These are phyloP conservation scores for Rugosomyces carneus DNA, from an alignment of 1,284 basidiomycete species.

Conservation along the genomic window DNA sequence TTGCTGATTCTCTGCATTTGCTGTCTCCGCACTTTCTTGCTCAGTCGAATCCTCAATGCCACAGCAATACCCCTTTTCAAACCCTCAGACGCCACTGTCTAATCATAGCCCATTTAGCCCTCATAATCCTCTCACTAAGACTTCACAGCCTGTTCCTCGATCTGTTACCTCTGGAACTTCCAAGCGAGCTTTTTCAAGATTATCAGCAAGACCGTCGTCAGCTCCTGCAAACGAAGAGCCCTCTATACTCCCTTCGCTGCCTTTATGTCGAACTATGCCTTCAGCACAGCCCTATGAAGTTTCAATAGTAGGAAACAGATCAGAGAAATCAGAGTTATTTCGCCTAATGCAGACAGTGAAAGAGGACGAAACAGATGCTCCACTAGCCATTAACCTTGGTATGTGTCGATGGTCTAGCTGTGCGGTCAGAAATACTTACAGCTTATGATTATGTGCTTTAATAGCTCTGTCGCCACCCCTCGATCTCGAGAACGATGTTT, in stretches of 20 bases:
- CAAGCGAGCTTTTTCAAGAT: conserved; percentile 22
- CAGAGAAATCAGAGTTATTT: conserved; percentile 4
- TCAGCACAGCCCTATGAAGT: background rate
- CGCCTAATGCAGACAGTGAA: conserved; percentile 20
- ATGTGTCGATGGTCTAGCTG: background rate
- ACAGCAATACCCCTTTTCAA: background rate
- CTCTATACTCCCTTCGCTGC: conserved; percentile 23
- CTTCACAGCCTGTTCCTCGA: conserved; percentile 3
- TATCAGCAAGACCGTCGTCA: conserved; percentile 42
- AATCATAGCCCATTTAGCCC: conserved; percentile 3
- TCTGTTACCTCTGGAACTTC: conserved; percentile 5
- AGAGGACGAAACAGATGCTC: conserved; percentile 20
- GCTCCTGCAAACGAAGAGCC: conserved; percentile 36
- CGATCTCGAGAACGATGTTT: conserved; percentile 11
- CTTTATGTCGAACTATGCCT: conserved; percentile 3
- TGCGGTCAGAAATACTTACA: background rate
- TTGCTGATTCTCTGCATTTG: background rate
- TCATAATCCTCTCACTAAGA: conserved; percentile 1
- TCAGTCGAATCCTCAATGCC: background rate
- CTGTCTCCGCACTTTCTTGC: background rate
- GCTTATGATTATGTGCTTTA: background rate
- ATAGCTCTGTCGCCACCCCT: conserved; percentile 17
- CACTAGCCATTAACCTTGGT: conserved; percentile 12
- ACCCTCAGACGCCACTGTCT: background rate
- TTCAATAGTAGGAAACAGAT: background rate